Conservation (phyloP, 805 yeast species). For the Saturnispora diversa region DNA sequence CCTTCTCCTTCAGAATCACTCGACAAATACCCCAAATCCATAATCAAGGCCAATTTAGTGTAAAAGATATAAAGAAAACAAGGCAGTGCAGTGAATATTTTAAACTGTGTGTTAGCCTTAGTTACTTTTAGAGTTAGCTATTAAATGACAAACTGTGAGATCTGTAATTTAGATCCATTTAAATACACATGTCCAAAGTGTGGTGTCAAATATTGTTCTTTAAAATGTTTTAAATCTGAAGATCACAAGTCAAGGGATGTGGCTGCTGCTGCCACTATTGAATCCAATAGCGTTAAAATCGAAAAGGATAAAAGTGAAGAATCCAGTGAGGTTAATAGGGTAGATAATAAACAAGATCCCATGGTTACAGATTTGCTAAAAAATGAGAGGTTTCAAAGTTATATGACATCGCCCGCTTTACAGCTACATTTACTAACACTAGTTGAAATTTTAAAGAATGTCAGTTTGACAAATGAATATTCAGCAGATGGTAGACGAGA, state of each 20-base stretch:
- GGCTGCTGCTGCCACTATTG: no score
- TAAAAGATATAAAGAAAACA: no score
- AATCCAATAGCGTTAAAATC: background rate
- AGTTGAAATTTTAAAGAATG: constrained; percentile 40
- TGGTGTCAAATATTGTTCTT: constrained; percentile 44
- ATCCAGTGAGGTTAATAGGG: no score
- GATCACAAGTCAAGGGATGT: constrained; percentile 27
- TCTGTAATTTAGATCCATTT: constrained; percentile 25
- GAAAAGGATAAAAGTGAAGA: constrained; percentile 4
- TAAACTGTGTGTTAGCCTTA: no score
- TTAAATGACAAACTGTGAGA: constrained; percentile 19
- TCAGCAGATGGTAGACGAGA: constrained; percentile 47
- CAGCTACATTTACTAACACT: constrained; percentile 48
- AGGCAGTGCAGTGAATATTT: background rate
- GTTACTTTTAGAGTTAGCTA: no score
- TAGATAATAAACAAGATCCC: constrained; percentile 22
- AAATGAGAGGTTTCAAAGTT: constrained; percentile 37
- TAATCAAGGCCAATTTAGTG: no score
- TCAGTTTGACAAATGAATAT: constrained; percentile 40
- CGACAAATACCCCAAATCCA: constrained; percentile 1
- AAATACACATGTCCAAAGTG: constrained; percentile 46
- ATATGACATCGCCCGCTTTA: constrained; percentile 46
- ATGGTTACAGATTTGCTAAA: constrained; percentile 27
- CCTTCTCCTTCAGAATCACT: background rate
- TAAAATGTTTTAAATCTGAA: constrained; percentile 50